phyloP scores from a whole-genome alignment of 345 rosid genomes.

The Populus ilicifolia region DNA sequence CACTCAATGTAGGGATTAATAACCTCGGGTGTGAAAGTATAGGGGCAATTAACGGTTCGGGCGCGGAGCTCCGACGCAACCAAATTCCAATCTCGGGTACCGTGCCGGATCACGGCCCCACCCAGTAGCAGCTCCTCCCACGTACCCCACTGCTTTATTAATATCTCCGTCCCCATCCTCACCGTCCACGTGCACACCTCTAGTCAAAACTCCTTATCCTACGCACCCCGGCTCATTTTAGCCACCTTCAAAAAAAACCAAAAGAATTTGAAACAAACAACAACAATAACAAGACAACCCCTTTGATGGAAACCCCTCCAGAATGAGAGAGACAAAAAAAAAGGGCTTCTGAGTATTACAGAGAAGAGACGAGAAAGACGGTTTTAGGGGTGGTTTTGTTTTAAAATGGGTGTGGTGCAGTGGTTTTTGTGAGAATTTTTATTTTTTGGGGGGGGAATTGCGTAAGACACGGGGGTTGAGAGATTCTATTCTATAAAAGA shows the following conservation, averaged over 20 bases:
- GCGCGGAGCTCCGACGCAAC: constrained; percentile 74
- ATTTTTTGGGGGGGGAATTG: not conserved
- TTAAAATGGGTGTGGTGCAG: constrained; percentile 9
- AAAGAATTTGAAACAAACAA: not conserved
- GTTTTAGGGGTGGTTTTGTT: not conserved
- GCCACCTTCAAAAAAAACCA: not conserved
- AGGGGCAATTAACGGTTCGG: constrained; percentile 46
- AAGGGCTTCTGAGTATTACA: not conserved
- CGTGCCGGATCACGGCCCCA: constrained; percentile 89
- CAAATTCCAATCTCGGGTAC: constrained; percentile 66
- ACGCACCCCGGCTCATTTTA: constrained; percentile 19
- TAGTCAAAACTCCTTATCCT: constrained; percentile 3
- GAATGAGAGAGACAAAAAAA: not conserved
- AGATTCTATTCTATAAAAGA: too few relatives aligned
- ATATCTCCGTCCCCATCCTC: constrained; percentile 33
- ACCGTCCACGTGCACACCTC: constrained; percentile 9
- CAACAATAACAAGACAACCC: not conserved
- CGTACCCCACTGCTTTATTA: constrained; percentile 62
- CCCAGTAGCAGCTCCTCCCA: constrained; percentile 91
- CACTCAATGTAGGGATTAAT: not conserved
- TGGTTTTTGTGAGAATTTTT: constrained; percentile 11
- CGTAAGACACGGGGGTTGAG: too few relatives aligned
- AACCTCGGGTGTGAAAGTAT: constrained; percentile 69
- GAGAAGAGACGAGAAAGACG: not conserved
- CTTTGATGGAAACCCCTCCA: not conserved